phyloP scores from a whole-genome alignment of 2,329 filamentous ascomycete genomes.

The Seiridium unicorne region DNA sequence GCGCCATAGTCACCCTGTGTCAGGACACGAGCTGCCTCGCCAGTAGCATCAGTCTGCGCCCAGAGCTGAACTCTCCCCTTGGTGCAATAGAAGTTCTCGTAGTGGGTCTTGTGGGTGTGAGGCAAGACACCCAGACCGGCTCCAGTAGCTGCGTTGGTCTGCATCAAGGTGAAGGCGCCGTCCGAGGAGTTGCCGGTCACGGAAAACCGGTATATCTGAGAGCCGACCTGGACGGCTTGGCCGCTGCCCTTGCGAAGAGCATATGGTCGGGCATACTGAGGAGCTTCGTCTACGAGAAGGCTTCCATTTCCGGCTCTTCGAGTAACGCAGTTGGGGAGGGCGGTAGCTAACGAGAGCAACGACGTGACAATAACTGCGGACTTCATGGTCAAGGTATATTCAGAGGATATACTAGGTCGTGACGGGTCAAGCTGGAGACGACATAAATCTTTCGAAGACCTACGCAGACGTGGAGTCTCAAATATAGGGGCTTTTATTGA shows the following conservation, averaged over 20 bases:
- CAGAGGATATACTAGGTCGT: too few relatives aligned
- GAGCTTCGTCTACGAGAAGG: slow-evolving; percentile 18
- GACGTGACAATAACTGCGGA: neutral
- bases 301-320: neutral
- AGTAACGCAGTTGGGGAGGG: neutral
- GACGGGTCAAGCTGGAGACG: neutral
- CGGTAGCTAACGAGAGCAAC: neutral
- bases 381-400: neutral
- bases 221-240: slow-evolving; percentile 30
- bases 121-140: slow-evolving; percentile 37
- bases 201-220: slow-evolving; percentile 27
- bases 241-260: slow-evolving; percentile 31
- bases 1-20: slow-evolving; percentile 43
- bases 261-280: slow-evolving; percentile 31
- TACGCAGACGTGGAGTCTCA: too few relatives aligned
- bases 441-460: neutral
- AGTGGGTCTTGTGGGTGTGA: slow-evolving; percentile 39
- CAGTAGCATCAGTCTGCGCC: slow-evolving; percentile 25
- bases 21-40: slow-evolving; percentile 36
- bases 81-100: slow-evolving; percentile 45
- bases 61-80: slow-evolving; percentile 45
- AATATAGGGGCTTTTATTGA: too few relatives aligned
- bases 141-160: slow-evolving; percentile 37
- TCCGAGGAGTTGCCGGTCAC: slow-evolving; percentile 43
- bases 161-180: slow-evolving; percentile 41